phyloP scores from a whole-genome alignment of 768 basidiomycete species.

The Mycena capillaripes region DNA sequence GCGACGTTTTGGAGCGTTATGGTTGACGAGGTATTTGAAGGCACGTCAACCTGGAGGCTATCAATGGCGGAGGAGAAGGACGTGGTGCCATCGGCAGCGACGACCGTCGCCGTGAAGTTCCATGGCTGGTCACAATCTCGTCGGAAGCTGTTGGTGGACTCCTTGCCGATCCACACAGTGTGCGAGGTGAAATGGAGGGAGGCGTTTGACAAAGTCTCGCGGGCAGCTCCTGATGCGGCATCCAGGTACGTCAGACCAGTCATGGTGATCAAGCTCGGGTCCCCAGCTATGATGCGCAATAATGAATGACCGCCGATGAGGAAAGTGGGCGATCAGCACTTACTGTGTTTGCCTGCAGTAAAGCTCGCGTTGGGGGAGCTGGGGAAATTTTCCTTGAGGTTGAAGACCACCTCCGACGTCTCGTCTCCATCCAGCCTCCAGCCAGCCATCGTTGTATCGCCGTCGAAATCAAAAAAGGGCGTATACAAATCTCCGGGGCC shows the following conservation, averaged over 20 bases:
- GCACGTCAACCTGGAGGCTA: background rate
- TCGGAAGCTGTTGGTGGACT: background rate
- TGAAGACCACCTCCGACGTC: slow-evolving; percentile 2
- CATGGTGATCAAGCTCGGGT: background rate
- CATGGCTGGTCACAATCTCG: background rate
- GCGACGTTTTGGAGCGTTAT: background rate
- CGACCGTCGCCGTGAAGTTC: slow-evolving; percentile 8
- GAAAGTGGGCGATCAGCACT: background rate
- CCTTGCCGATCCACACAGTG: background rate
- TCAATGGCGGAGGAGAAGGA: background rate
- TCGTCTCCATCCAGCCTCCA: background rate
- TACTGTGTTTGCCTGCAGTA: background rate
- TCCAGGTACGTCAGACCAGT: background rate
- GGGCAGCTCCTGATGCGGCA: background rate
- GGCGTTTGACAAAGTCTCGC: background rate
- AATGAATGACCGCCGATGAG: background rate
- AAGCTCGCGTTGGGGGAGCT: background rate
- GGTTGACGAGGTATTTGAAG: background rate
- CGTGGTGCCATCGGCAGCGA: slow-evolving; percentile 3
- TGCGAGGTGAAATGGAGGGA: slow-evolving; percentile 7
- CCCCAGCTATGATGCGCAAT: background rate
- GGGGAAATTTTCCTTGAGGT: background rate
- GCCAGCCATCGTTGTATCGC: background rate
- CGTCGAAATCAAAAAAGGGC: background rate
- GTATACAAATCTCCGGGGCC: background rate